Evolutionary conservation across 768 basidiomycete genomes (phyloP), one percentile per base, ranked within the genome.

Genomic region (Boletus vinaceobasis): DNA sequence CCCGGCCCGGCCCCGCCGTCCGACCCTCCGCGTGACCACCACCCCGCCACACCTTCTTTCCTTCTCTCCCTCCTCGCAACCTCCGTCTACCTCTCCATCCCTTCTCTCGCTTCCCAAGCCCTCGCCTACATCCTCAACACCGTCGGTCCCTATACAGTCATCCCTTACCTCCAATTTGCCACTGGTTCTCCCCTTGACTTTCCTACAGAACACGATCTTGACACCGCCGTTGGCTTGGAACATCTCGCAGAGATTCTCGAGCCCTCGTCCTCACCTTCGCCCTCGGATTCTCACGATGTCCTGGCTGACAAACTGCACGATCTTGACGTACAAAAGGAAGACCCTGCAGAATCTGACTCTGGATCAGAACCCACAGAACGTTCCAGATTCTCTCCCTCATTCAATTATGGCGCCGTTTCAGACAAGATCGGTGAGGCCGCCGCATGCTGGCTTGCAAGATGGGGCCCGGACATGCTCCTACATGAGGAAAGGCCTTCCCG

Each of bases 351-450:
- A 32, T 72, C 70, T 8, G 66, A 69, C 27, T 62, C 65, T 4
- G 66, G 62, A 40, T 60, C 71, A n/a, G 65, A 68, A n/a, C 52
- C 57, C 14, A 52, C 65, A 29, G 60, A 58, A 8, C 53, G 43
- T 6, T 57, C 53, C 2, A 51, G 53, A 7, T 63, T 55, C 21
- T 60, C 64, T 14, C 77, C 79, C 2, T 74, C 73, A 35, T 88
- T 85, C 61, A 79, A 85, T 65, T 96, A 97, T 63, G 94, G 93
- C n/a, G 78, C 83, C n/a, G 77, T 93, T 10, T 89, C 89, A 0
- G 84, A 93, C 71, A 95, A 92, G 74, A 90, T 97, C 52, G 94
- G 94, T 13, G 93, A 96, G 71, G 87, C 91, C 0, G 87, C 87
- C 60, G 81, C 82, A 3, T 91, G 88, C 68, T 98, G 93, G 93